These are phyloP conservation scores for Penicillium antarcticum DNA, from an alignment of 495 filamentous ascomycete species.

Conservation along the genomic window DNA sequence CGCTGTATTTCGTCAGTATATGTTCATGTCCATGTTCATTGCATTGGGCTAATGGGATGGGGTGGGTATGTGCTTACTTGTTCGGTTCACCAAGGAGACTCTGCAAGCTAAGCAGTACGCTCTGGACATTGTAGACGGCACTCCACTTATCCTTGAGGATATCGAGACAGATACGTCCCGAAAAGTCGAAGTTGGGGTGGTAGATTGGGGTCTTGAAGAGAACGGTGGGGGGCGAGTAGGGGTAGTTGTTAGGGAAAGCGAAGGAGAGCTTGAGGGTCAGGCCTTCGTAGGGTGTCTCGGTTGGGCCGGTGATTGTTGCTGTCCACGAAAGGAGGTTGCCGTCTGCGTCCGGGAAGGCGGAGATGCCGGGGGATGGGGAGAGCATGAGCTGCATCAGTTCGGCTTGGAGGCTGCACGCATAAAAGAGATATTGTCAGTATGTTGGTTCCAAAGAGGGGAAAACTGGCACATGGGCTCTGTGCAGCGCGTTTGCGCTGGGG, in stretches of 20 bases:
- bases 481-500: not conserved
- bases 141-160: conserved; percentile 99
- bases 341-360: conserved; percentile 87
- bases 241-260: conserved; percentile 87
- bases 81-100: conserved; percentile 96
- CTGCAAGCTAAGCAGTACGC: conserved; percentile 87
- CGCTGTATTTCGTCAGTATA: conserved; percentile 47
- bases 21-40: too few species aligned
- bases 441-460: not conserved
- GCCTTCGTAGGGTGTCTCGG: conserved; percentile 84
- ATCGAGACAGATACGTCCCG: conserved; percentile 89
- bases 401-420: conserved; percentile 71
- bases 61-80: conserved; percentile 60
- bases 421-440: conserved; percentile 3
- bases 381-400: conserved; percentile 99
- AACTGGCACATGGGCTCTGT: not conserved
- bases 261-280: conserved; percentile 93
- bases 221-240: conserved; percentile 88
- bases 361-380: conserved; percentile 86
- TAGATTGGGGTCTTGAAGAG: conserved; percentile 93
- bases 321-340: conserved; percentile 90
- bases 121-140: conserved; percentile 90
- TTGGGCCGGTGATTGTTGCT: conserved; percentile 88
- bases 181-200: conserved; percentile 92
- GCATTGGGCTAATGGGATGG: not conserved